Evolutionary conservation across 495 filamentous ascomycete species (phyloP).

Genomic region (Cercophora newfieldiana): DNA sequence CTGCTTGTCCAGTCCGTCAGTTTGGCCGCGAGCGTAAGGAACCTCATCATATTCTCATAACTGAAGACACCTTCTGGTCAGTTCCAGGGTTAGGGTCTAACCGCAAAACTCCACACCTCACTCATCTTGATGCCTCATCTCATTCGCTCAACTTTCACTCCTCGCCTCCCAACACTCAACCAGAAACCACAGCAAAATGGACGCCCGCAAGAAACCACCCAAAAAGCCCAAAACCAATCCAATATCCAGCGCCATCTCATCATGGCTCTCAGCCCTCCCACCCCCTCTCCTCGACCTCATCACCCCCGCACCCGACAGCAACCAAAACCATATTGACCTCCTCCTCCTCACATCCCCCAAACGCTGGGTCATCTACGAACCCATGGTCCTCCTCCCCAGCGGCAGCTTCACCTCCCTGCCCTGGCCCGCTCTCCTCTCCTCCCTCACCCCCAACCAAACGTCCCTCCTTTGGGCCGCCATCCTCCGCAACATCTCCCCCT

Average conservation of each 20-base stretch:
- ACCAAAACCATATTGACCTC: conserved; percentile 9
- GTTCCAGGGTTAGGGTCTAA: neutral
- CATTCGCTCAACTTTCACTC: neutral
- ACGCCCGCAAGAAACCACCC: neutral
- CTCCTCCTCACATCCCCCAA: conserved; percentile 53
- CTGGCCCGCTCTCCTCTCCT: conserved; percentile 49
- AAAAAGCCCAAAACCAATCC: conserved; percentile 32
- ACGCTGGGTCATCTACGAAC: conserved; percentile 68
- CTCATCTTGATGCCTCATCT: neutral
- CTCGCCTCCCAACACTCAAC: neutral
- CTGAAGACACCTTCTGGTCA: neutral
- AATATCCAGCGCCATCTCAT: conserved; percentile 30
- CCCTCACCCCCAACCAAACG: neutral
- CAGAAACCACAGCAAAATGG: neutral
- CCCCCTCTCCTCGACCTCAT: too few relatives aligned
- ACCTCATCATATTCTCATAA: neutral
- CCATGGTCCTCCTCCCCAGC: conserved; percentile 65
- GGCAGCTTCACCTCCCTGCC: conserved; percentile 54
- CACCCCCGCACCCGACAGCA: too few relatives aligned
- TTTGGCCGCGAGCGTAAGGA: neutral
- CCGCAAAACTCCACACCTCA: neutral
- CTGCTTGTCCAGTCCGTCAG: neutral
- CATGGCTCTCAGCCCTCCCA: conserved; percentile 30
- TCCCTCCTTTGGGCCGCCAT: conserved; percentile 45
- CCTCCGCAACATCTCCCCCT: conserved; percentile 51